Conservation (phyloP, 2,329 filamentous ascomycete genomes). For the Clarireedia monteithiana region DNA sequence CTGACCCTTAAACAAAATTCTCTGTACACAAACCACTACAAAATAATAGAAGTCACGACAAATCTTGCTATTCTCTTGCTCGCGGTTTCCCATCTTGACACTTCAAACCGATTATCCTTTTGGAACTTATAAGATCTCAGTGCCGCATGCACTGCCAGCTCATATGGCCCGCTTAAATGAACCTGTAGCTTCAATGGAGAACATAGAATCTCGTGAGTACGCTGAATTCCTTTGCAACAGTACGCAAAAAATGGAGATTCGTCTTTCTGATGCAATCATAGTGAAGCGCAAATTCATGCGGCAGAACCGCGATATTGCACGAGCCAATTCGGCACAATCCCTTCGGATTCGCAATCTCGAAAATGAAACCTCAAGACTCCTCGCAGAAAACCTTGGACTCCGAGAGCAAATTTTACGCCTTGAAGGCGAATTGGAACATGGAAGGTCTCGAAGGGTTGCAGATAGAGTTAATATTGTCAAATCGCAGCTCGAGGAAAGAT, state of each 20-base stretch:
- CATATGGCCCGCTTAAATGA: conserved; percentile 77
- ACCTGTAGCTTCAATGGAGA: conserved; percentile 59
- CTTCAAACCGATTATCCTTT: not conserved
- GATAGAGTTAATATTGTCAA: conserved; percentile 65
- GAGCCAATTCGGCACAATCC: conserved; percentile 69
- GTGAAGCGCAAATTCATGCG: conserved; percentile 73
- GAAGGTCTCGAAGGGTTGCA: conserved; percentile 49
- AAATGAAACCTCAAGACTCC: conserved; percentile 63
- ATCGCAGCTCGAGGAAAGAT: conserved; percentile 61
- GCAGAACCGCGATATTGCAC: conserved; percentile 78
- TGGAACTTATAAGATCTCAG: not conserved
- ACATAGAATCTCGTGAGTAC: conserved; percentile 59
- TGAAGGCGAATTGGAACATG: conserved; percentile 58
- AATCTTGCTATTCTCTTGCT: not conserved
- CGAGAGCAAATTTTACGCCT: conserved; percentile 63
- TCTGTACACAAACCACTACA: not conserved
- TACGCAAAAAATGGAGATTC: not conserved
- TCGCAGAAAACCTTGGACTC: conserved; percentile 72
- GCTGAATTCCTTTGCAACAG: not conserved
- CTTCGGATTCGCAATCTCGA: conserved; percentile 70
- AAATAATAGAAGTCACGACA: not conserved
- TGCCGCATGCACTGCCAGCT: conserved; percentile 23
- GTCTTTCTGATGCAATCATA: conserved; percentile 30
- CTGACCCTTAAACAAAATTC: conserved; percentile 2
- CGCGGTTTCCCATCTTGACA: not conserved